These are phyloP conservation scores for Penicillium frequentans DNA, from an alignment of 2,329 filamentous ascomycete genomes.

Conservation along the genomic window DNA sequence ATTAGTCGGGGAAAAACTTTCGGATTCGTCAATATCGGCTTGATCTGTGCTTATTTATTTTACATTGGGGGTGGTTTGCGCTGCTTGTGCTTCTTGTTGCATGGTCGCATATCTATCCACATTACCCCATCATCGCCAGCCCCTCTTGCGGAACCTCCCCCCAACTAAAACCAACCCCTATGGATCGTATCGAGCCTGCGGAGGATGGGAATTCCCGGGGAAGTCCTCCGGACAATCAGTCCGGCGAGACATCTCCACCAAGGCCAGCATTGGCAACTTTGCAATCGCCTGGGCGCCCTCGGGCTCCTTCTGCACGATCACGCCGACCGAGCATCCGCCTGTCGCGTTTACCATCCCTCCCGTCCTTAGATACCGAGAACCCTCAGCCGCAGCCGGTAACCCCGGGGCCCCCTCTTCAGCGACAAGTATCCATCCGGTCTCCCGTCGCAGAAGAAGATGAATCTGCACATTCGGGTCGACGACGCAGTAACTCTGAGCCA, in stretches of 20 bases:
- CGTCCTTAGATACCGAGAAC: slow-evolving; percentile 17
- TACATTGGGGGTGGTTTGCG: not conserved
- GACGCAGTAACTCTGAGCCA: slow-evolving; percentile 44
- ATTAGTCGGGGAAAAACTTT: not conserved
- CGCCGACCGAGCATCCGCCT: slow-evolving; percentile 37
- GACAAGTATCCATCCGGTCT: slow-evolving; percentile 13
- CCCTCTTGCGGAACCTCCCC: not conserved
- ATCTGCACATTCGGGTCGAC: slow-evolving; percentile 29
- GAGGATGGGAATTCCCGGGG: slow-evolving; percentile 19
- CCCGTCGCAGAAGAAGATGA: slow-evolving; percentile 28
- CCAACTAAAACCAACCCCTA: slow-evolving; percentile 13
- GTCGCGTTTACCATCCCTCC: slow-evolving; percentile 17
- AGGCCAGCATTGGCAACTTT: slow-evolving; percentile 14
- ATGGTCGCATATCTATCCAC: not conserved
- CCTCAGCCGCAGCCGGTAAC: slow-evolving; percentile 7
- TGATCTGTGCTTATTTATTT: not conserved
- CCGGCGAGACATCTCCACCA: slow-evolving; percentile 15
- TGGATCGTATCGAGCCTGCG: slow-evolving; percentile 41
- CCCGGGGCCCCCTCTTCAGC: slow-evolving; percentile 18
- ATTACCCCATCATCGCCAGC: slow-evolving; percentile 1
- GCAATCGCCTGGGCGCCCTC: slow-evolving; percentile 15
- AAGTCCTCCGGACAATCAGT: slow-evolving; percentile 12
- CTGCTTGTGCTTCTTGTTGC: not conserved
- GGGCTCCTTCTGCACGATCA: slow-evolving; percentile 22
- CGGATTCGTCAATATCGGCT: not conserved